Base-by-base conservation (phyloP, 306 rosid genomes). In the Vigna radiata region DNA sequence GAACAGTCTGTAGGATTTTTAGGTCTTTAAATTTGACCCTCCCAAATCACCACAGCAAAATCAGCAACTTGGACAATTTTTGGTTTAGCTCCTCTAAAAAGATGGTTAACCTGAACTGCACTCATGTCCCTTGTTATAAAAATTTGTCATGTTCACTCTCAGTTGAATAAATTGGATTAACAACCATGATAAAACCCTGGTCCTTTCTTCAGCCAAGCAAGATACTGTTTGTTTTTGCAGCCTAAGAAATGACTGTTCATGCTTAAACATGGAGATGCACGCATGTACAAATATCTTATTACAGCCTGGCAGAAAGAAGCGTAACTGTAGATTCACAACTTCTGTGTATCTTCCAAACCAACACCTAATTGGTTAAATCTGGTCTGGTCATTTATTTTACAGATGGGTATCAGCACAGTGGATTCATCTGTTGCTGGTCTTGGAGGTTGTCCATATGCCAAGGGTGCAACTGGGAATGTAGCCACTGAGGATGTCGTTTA, bases 361-460 rank as follows among this genome's bases (percentile, higher is more conserved):
- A 70, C 27, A 65, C 60, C 44, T 37, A 39, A 47, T 71, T 36
- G 44, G 67, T 70, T 62, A 61, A 9, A 72, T 50, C 10, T 79
- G 46, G 58, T 44, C 53, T 13, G 17, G 15, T 67, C 31, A 16
- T 39, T 73, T 70, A 31, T 68, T 39, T 54, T 73, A 14, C 77
- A 92, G 97, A 79, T 88, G 83, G 91, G 98, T 70, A 90, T 94
- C 49, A 66, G 87, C 48, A 82, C 90, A 4, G 95, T 92, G 81
- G 98, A 94, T 87, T 92, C 95, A 39, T 94, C 95, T 0, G 93
- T 91, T 29, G 85, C 98, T n/a, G 96, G 98, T 63, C 92, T 94
- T 46, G 97, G 98, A 59, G 98, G 96, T 18, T 94, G 98, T 64
- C 98, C 98, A 33, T 92, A 92, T 84, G 97, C 97, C 2, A 90